Percentiles rank a stretch among this genome's conserved stretches.
phyloP scores from a whole-genome alignment of 768 basidiomycete genomes.

The Leccinellum albellum region DNA sequence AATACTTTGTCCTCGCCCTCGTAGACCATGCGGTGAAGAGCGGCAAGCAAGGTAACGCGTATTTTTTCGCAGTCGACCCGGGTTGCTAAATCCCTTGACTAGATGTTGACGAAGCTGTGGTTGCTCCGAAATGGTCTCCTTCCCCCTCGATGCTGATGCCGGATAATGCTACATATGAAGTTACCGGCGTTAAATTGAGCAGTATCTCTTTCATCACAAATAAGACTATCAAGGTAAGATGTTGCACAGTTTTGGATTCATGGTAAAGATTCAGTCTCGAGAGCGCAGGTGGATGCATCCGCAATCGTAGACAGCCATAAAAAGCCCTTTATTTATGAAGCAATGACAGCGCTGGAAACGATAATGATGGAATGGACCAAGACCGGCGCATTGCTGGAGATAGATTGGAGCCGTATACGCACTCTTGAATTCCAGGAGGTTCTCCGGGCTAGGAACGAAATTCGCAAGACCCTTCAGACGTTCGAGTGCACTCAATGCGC shows the following conservation, averaged over 20 bases:
- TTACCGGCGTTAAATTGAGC: slow-evolving; percentile 58
- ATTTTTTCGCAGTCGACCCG: background rate
- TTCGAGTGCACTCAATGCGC: slow-evolving; percentile 56
- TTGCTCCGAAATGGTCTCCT: slow-evolving; percentile 81
- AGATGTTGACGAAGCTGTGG: slow-evolving; percentile 56
- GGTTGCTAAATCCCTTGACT: background rate
- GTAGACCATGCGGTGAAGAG: slow-evolving; percentile 61
- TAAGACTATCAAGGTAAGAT: slow-evolving; percentile 77
- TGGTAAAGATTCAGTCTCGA: background rate
- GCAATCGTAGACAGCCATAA: slow-evolving; percentile 63
- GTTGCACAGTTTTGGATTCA: slow-evolving; percentile 20
- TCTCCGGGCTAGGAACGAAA: slow-evolving; percentile 53
- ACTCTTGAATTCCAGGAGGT: slow-evolving; percentile 90
- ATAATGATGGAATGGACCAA: slow-evolving; percentile 56
- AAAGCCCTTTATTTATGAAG: slow-evolving; percentile 60
- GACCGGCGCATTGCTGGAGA: slow-evolving; percentile 56
- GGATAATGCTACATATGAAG: slow-evolving; percentile 60
- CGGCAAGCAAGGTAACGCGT: slow-evolving; percentile 46
- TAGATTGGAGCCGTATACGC: slow-evolving; percentile 80
- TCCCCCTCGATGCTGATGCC: slow-evolving; percentile 43
- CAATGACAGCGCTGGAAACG: slow-evolving; percentile 44
- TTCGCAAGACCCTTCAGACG: slow-evolving; percentile 41
- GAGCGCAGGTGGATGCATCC: slow-evolving; percentile 61
- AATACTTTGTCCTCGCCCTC: slow-evolving; percentile 68
- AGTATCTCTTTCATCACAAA: slow-evolving; percentile 77